Evolutionary conservation across 208 protist species (phyloP).

Genomic region (Trypanosoma congolense): DNA sequence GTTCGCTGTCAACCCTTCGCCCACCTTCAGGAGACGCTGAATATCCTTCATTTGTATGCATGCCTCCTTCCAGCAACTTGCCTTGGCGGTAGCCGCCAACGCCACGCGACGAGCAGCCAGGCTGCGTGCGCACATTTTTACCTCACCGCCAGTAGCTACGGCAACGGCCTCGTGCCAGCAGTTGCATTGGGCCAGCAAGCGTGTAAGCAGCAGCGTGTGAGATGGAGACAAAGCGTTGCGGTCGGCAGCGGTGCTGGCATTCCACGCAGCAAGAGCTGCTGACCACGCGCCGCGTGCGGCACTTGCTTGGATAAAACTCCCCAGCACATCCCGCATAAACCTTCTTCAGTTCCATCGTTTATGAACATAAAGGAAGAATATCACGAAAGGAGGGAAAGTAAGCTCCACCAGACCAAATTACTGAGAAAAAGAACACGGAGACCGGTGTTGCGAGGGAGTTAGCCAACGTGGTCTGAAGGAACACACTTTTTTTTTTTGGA

Average conservation of each 20-base stretch:
- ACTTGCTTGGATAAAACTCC: constrained; percentile 27
- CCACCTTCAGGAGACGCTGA: not conserved
- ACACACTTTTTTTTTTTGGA: too few species aligned
- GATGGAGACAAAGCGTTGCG: not conserved
- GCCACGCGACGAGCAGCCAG: constrained; percentile 12
- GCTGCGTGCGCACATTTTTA: not conserved
- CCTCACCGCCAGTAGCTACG: not conserved
- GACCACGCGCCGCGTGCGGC: constrained; percentile 24
- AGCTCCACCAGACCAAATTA: too few species aligned
- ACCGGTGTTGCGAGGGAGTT: too few species aligned
- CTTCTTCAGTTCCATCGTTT: not conserved
- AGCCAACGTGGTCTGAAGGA: too few species aligned
- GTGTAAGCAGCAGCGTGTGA: constrained; percentile 12
- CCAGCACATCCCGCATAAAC: constrained; percentile 23
- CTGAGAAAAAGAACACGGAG: too few species aligned
- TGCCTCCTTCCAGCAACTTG: constrained; percentile 6
- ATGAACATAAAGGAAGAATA: not conserved
- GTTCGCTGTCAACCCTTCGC: not conserved
- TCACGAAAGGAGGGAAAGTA: not conserved
- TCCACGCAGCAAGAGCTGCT: constrained; percentile 17
- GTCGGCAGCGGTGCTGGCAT: constrained; percentile 1
- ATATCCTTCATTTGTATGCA: constrained; percentile 5
- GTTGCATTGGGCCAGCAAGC: constrained; percentile 8
- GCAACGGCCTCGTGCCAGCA: constrained; percentile 11
- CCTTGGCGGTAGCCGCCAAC: constrained; percentile 7